Base-by-base conservation (phyloP, 1,284 basidiomycete species). In the Ceraceosorus guamensis region DNA sequence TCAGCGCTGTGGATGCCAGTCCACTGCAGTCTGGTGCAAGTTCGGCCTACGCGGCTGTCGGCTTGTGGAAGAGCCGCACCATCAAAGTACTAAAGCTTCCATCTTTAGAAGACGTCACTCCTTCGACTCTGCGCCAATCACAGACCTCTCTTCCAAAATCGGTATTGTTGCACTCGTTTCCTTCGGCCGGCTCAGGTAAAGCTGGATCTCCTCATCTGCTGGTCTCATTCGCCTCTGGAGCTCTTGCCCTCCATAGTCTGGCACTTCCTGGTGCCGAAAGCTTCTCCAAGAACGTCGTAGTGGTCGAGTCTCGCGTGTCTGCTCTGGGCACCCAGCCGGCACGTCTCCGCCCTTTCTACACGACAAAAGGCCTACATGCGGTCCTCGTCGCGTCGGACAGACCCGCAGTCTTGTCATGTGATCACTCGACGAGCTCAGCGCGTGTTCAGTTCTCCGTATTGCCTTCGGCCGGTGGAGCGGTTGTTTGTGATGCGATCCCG, bases 181-280 rank as follows among this genome's bases (percentile, higher is more conserved):
- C 80, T 10, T 65, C 76, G 6, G 65, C 63, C 13, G 50, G n/a
- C 45, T 14, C 33, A 16, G 45, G 37, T 11, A 76, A 81, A 48
- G 73, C 79, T 55, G 77, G n/a, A n/a, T n/a, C 78, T 54, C 79
- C 83, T 0, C 82, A 85, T 61, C 79, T 96, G 5, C 78, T 96
- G 18, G 83, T 85, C 7, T 91, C 91, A 0, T 79, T 92, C 4
- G 83, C 83, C 5, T 84, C 95, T 73, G 92, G 92, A 1, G 83
- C 83, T 3, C 80, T 93, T n/a, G 81, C 84, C 3, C 80, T 83
- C 5, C 86, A 84, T 63, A 62, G 67, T 13, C 55, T 81, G n/a
- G 73, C 76, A 30, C 57, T 68, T 10, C 61, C 67, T 3, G 55
- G 45, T 5, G 51, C 46, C 10, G 63, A 64, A 6, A 60, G 59